Base-by-base conservation (phyloP, 2,329 filamentous ascomycete genomes). In the Knoxdaviesia proteae region DNA sequence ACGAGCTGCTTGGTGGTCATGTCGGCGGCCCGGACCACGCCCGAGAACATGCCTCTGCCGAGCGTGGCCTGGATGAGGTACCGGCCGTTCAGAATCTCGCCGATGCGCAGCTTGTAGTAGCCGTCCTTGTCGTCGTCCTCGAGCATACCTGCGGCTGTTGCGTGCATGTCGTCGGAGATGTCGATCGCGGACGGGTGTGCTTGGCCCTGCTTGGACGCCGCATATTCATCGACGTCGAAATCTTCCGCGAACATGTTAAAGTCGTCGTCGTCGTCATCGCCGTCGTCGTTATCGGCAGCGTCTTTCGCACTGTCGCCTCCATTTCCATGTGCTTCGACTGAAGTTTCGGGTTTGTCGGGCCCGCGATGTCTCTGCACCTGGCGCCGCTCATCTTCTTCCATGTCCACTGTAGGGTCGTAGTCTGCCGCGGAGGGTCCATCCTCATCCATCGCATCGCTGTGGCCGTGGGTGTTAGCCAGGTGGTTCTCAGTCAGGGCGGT, bases 71-170 rank as follows among this genome's bases (percentile, higher is more conserved):
- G 80, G 33, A 98, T 76, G 55, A 90, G 83, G 58, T 96, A 96
- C 34, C 86, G 80, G 32, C 78, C 78, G 51, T 93, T 82, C 48
- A 98, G 69, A 42, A 96, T 64, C 63, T 98, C 90, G 53, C 88
- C 87, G 36, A 86, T 76, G 45, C 92, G 84, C 45, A 94, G 78
- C 59, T 90, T 92, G 67, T 96, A 98, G 57, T 96, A 96, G 5
- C 88, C 90, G 54, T 98, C 86, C 42, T 80, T 77, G 55, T 96
- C 90, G 54, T 93, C 87, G 46, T 93, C 88, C 53, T 96, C 88
- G 42, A 94, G 72, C 58, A 88, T 82, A 47, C 79, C 83, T 48
- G 77, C 77, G 57, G 62, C 82, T 61, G 20, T 20, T 20, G 20
- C 20, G 20, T 20, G 20, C 20, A 20, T 20, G 20, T 75, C 78